Conservation (phyloP, 805 yeast genomes). For the Yarrowia divulgata region DNA sequence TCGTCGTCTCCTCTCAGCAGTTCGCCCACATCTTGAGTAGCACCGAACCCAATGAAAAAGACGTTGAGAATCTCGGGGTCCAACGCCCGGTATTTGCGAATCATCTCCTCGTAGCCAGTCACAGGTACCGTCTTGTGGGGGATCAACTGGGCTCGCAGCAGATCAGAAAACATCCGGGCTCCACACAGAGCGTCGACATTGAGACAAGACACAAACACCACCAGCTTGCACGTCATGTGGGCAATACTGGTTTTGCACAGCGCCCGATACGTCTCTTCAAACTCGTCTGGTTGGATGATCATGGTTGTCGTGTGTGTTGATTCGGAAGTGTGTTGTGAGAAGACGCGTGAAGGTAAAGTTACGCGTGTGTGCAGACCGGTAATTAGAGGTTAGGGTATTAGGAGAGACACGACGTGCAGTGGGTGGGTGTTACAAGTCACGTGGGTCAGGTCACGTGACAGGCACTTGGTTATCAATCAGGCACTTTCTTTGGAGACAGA, state of each 20-base stretch:
- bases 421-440: background rate
- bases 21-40: constrained; percentile 80
- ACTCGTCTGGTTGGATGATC: constrained; percentile 78
- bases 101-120: constrained; percentile 83
- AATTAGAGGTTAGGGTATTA: constrained; percentile 26
- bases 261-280: constrained; percentile 69
- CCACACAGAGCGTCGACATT: constrained; percentile 93
- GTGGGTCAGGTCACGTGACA: background rate
- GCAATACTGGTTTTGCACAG: constrained; percentile 77
- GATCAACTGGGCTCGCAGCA: constrained; percentile 80
- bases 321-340: no score
- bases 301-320: constrained; percentile 51
- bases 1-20: constrained; percentile 52
- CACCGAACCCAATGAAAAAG: constrained; percentile 90
- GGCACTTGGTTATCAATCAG: no score
- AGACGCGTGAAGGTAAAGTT: constrained; percentile 19
- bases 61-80: constrained; percentile 81
- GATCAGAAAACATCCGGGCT: constrained; percentile 71
- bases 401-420: background rate
- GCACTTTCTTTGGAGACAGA: no score
- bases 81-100: constrained; percentile 63
- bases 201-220: constrained; percentile 86
- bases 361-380: constrained; percentile 9
- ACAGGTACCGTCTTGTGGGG: constrained; percentile 92
- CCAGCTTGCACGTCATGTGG: constrained; percentile 90